Evolutionary conservation across 2,329 filamentous ascomycete species (phyloP), one percentile per base, ranked within the genome.

Genomic region (Xylariaceae sp.): DNA sequence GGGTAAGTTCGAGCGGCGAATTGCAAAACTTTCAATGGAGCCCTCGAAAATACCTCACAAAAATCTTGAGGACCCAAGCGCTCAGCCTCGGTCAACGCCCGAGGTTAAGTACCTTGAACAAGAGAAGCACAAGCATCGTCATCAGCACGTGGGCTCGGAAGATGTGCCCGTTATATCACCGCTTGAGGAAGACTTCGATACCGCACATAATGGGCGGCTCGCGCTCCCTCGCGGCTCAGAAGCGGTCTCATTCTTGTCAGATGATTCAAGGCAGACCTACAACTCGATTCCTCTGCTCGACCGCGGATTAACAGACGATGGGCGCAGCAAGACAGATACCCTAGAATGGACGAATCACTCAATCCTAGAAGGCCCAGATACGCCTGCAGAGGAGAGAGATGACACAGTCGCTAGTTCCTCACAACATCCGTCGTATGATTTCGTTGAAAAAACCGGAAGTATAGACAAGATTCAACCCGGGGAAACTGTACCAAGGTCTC

Each of bases 221-320:
- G 46, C 65, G 47, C 37, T 66, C 55, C 37, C 67, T 60, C 52
- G 61, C 64, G n/a, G 61, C 3, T 75, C 74, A 2, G 76, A 75
- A 20, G 71, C 73, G 2, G 73, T 69, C 40, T 84, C 82, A 0
- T 80, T 83, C 62, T 60, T 83, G 2, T 84, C 83, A 1, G 81
- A 84, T 14, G 83, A 82, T 53, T 92, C 90, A 0, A 81, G 85
- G 23, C 86, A 88, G 48, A 93, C 90, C 0, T 92, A 91, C 69
- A 88, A 84, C 40, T 93, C 90, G 0, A 86, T 88, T 32, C 90
- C 91, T 3, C 79, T 95, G 7, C 80, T 96, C 12, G 88, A 93
- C 58, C 84, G 89, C 48, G 89, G 82, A 2, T 69, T 81, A 26
- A 80, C 78, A 0, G 81, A 85, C 42, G 80, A 84, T 59, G 79